These are phyloP conservation scores for Colletotrichum neosansevieriae DNA, from an alignment of 2,329 filamentous ascomycete species.

Conservation along the genomic window DNA sequence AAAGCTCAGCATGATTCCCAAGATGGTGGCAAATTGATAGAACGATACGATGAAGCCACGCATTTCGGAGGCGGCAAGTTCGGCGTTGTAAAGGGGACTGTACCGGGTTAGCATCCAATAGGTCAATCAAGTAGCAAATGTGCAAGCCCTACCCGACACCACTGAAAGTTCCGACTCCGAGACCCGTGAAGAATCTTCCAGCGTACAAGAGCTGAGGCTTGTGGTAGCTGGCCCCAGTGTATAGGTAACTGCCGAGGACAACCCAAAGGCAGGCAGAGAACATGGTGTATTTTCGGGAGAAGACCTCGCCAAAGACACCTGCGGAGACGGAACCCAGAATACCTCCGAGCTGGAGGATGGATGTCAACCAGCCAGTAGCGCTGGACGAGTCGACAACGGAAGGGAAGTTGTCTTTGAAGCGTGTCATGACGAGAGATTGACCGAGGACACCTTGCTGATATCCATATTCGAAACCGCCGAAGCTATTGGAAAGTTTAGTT, in stretches of 20 bases:
- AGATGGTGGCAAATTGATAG: conserved; percentile 72
- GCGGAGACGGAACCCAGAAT: conserved; percentile 61
- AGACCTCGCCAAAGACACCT: conserved; percentile 61
- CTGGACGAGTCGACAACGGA: conserved; percentile 58
- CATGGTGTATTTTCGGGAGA: conserved; percentile 65
- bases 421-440: conserved; percentile 65
- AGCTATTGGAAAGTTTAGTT: conserved; percentile 45
- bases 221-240: conserved; percentile 55
- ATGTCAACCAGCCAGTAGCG: conserved; percentile 64
- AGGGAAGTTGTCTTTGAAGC: conserved; percentile 63
- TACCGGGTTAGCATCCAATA: background rate
- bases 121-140: rapidly evolving
- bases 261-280: conserved; percentile 62
- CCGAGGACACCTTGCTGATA: conserved; percentile 67
- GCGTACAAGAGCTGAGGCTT: conserved; percentile 59
- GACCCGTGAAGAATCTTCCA: conserved; percentile 61
- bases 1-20: conserved; percentile 66
- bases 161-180: conserved; percentile 62
- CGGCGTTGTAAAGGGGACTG: conserved; percentile 61
- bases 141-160: conserved; percentile 49
- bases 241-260: conserved; percentile 58
- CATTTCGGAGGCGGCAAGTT: conserved; percentile 72
- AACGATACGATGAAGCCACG: conserved; percentile 74
- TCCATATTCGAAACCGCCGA: conserved; percentile 65
- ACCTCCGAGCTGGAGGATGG: conserved; percentile 62